These are phyloP conservation scores for Castanea crenata DNA, from an alignment of 306 rosid genomes.

Conservation along the genomic window DNA sequence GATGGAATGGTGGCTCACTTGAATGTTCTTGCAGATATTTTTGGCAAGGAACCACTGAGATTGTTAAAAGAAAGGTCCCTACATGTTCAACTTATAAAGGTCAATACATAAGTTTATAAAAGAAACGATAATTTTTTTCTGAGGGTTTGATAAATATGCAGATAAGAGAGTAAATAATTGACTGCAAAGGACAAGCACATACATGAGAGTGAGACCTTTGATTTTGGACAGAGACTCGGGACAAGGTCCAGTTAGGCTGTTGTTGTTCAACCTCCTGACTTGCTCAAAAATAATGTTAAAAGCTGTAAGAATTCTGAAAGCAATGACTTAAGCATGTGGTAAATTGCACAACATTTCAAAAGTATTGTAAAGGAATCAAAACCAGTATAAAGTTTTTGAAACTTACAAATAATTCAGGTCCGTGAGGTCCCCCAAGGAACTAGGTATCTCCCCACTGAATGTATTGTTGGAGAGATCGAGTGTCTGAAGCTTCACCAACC, in stretches of 20 bases:
- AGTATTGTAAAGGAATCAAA: background rate
- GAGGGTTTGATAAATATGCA: background rate
- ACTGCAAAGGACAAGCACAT: slow-evolving; percentile 41
- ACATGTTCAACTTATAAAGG: slow-evolving; percentile 20
- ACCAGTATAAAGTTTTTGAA: slow-evolving; percentile 8
- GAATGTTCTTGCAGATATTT: slow-evolving; percentile 87
- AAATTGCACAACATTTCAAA: slow-evolving; percentile 16
- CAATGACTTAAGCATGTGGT: slow-evolving; percentile 3
- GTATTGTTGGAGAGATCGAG: slow-evolving; percentile 90
- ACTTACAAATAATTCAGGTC: slow-evolving; percentile 91
- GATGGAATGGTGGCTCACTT: slow-evolving; percentile 51
- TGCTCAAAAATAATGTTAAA: slow-evolving; percentile 29
- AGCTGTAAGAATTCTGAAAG: slow-evolving; percentile 18
- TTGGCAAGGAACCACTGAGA: slow-evolving; percentile 84
- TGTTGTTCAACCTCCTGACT: slow-evolving; percentile 89
- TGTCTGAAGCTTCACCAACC: slow-evolving; percentile 78
- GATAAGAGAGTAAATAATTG: background rate
- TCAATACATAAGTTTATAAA: slow-evolving; percentile 5
- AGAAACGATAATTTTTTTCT: slow-evolving; percentile 9
- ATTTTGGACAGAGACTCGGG: slow-evolving; percentile 76
- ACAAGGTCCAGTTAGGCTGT: slow-evolving; percentile 85
- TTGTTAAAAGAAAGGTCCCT: slow-evolving; percentile 97
- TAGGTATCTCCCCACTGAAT: slow-evolving; percentile 73
- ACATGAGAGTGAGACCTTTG: slow-evolving; percentile 87
- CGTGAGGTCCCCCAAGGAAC: slow-evolving; percentile 76